phyloP scores from a whole-genome alignment of 257 asterid species.

The Solanum chilense region DNA sequence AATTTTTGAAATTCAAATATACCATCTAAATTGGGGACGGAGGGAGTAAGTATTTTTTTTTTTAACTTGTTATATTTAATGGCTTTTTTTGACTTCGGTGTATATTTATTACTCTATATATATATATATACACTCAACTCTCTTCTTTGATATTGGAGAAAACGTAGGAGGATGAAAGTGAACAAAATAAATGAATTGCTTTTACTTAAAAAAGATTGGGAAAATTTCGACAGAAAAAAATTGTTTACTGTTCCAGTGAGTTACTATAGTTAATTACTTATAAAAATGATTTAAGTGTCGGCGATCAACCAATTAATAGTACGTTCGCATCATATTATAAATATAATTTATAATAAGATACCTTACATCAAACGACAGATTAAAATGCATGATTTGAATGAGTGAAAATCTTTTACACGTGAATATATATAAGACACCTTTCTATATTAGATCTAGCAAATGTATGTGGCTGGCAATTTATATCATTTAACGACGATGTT shows the following conservation, averaged over 20 bases:
- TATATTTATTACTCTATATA: no score
- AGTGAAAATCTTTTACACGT: neutral
- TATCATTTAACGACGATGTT: neutral
- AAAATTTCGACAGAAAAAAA: neutral
- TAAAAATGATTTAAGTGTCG: neutral
- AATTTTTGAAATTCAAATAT: neutral
- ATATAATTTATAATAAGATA: neutral
- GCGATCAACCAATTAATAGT: neutral
- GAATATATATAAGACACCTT: neutral
- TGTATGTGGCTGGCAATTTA: neutral
- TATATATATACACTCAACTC: neutral
- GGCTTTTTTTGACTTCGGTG: neutral
- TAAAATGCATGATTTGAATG: neutral
- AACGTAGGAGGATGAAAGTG: neutral
- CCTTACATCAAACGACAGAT: neutral
- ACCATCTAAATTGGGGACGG: fast-evolving
- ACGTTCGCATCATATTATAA: neutral
- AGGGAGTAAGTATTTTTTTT: no score
- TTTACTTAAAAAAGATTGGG: neutral
- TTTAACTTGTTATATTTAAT: neutral
- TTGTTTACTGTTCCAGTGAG: neutral
- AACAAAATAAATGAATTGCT: neutral
- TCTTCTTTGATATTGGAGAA: neutral
- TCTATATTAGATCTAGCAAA: neutral
- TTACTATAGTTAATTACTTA: neutral